phyloP scores from a whole-genome alignment of 139 green algal species.

The Marvania coccoides region DNA sequence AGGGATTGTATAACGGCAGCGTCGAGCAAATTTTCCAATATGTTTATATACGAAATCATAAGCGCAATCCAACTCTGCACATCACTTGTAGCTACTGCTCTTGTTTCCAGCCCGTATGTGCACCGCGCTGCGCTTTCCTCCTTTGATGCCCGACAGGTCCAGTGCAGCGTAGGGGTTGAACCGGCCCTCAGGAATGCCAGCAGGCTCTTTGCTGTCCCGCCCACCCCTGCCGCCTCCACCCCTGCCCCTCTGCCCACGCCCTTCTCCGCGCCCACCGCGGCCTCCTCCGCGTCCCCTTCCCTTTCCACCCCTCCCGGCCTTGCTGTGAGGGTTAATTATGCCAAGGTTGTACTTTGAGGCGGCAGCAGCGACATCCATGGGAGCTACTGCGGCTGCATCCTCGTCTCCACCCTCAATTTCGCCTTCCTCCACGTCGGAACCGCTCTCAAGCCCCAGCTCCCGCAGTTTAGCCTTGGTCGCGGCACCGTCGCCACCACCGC shows the following conservation, averaged over 20 bases:
- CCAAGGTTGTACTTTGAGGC: constrained; percentile 15
- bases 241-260: background rate
- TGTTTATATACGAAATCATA: too few species aligned
- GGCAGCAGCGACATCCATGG: background rate
- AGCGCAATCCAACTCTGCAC: too few species aligned
- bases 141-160: constrained; percentile 24
- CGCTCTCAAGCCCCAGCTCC: constrained; percentile 17
- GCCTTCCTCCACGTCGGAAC: background rate
- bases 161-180: constrained; percentile 26
- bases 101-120: constrained; percentile 34
- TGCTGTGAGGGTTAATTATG: background rate
- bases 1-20: too few species aligned
- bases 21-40: too few species aligned
- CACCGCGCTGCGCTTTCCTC: constrained; percentile 20
- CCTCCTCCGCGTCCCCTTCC: constrained; percentile 1
- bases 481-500: background rate
- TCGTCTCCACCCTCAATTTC: background rate
- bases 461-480: constrained; percentile 5
- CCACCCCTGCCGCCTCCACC: constrained; percentile 7
- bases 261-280: background rate
- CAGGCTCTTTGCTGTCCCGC: background rate
- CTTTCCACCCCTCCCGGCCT: background rate
- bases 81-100: too few species aligned
- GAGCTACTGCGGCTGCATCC: background rate
- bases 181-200: background rate